Evolutionary conservation across 441 rosid species (phyloP), one percentile per base, ranked within the genome.

Genomic region (Populus hybrid): DNA sequence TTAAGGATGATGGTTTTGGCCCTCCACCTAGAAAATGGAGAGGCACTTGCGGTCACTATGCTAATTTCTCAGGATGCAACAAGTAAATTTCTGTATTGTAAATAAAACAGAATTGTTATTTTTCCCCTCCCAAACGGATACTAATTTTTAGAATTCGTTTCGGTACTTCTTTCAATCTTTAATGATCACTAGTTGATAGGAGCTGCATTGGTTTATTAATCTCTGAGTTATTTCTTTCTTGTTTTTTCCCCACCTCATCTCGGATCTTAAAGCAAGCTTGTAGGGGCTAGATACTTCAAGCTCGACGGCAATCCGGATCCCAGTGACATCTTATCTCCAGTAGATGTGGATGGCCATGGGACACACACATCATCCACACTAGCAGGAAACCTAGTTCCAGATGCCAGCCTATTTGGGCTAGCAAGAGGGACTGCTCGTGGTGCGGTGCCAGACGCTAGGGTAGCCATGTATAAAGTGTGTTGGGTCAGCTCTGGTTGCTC

Each of bases 11-110:
- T 63, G 93, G 90, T n/a, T 80, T 93, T 65, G 92, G 92, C 30
- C 92, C 91, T 79, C 93, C 90, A 21, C 97, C 99, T 0, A 14
- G 82, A 3, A 93, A 88, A 83, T 95, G 99, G 99, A 90, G 86
- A 81, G 97, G 95, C 80, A 86, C 86, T n/a, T 95, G 99, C 74
- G 84, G 69, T 24, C 94, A 69, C 61, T 90, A 28, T 69, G 85
- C 86, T 38, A 95, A 95, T 83, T 95, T 95, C 90, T 88, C 97
- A 5, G 94, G 97, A 75, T 93, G 99, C 87, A 95, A 95, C 90
- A 90, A 88, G 99, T 94, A 86, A 82, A 50, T 42, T 59, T 34
- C 28, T 68, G 20, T 18, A 54, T 54, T 54, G n/a, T 54, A 54
- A 16, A 54, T 54, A 6, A 54, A 54, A 54, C 61, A 54, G 61